phyloP scores from a whole-genome alignment of 2,329 filamentous ascomycete species.

The Paecilomyces formosus region DNA sequence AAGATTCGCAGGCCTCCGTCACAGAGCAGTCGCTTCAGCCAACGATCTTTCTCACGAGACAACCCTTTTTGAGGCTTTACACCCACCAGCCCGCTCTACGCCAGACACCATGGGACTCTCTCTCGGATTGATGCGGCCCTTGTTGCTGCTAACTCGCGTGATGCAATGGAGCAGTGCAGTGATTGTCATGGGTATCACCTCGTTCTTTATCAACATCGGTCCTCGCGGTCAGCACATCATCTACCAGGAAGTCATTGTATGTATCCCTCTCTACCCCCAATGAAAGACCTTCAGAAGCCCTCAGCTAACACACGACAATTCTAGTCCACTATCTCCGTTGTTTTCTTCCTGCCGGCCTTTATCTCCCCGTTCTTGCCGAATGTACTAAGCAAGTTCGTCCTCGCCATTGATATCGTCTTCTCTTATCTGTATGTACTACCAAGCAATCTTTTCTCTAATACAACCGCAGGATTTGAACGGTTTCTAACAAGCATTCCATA shows the following conservation, averaged over 20 bases:
- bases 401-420: slow-evolving; percentile 37
- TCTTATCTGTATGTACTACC: slow-evolving; percentile 35
- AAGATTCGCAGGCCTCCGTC: neutral
- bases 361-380: slow-evolving; percentile 32
- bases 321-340: slow-evolving; percentile 27
- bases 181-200: slow-evolving; percentile 35
- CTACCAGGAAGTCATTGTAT: slow-evolving; percentile 34
- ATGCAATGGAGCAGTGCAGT: slow-evolving; percentile 32
- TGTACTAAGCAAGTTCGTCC: slow-evolving; percentile 28
- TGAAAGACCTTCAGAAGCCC: too few relatives aligned
- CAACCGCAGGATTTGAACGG: slow-evolving; percentile 1
- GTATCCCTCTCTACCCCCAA: slow-evolving; percentile 5
- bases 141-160: slow-evolving; percentile 21
- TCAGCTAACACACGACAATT: neutral
- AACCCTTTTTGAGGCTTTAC: neutral
- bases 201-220: slow-evolving; percentile 30
- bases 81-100: neutral
- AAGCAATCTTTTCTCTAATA: neutral
- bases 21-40: neutral
- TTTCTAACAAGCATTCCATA: slow-evolving; percentile 6
- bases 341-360: slow-evolving; percentile 37
- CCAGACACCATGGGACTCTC: slow-evolving; percentile 13
- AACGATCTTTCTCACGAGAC: neutral
- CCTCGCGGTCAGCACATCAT: slow-evolving; percentile 25
- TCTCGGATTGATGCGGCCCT: slow-evolving; percentile 18